Conservation (phyloP, 2,329 filamentous ascomycete genomes). For the Aspergillus piperis region DNA sequence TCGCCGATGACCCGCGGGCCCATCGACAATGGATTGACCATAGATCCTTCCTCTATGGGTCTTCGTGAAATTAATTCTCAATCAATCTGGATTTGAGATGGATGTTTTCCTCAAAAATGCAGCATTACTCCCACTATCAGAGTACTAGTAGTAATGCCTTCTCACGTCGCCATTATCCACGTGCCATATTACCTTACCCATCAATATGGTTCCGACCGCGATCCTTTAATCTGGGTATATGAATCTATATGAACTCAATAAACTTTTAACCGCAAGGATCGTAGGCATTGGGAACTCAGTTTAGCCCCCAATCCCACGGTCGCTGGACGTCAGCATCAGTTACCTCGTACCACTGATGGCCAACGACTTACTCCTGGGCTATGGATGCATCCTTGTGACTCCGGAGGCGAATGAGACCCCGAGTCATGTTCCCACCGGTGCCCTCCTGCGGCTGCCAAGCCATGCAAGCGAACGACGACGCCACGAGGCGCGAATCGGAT, state of each 20-base stretch:
- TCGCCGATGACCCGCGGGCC: background rate
- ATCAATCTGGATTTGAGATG: background rate
- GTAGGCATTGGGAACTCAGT: background rate
- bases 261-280: background rate
- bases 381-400: background rate
- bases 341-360: background rate
- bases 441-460: constrained; percentile 9
- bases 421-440: constrained; percentile 10
- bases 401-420: background rate
- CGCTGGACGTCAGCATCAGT: background rate
- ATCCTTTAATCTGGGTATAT: background rate
- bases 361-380: no score
- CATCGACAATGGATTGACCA: background rate
- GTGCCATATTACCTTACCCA: background rate
- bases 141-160: no score
- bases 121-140: background rate
- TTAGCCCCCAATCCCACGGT: background rate
- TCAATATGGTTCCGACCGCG: background rate
- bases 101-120: background rate
- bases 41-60: background rate
- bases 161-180: background rate
- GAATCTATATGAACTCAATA: background rate
- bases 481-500: constrained; percentile 22
- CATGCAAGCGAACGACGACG: constrained; percentile 16
- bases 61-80: background rate